Evolutionary conservation across 306 rosid genomes (phyloP).

Genomic region (Herpetospermum pedunculosum): DNA sequence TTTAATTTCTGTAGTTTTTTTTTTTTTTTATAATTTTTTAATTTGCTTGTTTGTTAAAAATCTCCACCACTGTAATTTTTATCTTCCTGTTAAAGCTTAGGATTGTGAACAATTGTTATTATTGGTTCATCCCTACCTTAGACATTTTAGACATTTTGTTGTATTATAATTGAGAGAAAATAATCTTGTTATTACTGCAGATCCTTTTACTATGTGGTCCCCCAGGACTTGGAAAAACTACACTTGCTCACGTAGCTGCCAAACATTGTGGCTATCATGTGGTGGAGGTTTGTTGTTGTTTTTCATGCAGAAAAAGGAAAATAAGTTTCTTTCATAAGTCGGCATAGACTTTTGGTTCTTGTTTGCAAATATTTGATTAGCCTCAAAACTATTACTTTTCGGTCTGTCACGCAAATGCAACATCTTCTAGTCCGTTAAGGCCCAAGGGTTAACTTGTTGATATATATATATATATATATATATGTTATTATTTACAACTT

Average conservation of each 20-base stretch:
- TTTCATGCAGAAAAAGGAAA: constrained; percentile 5
- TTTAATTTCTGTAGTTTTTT: not conserved
- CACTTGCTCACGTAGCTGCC: constrained; percentile 94
- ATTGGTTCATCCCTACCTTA: not conserved
- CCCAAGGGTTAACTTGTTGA: not conserved
- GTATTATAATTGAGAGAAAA: not conserved
- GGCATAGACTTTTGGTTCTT: not conserved
- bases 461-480: too few species aligned
- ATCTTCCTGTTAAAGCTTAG: not conserved
- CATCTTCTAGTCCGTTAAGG: not conserved
- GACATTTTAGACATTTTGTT: not conserved
- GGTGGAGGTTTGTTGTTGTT: constrained; percentile 52
- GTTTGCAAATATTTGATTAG: not conserved
- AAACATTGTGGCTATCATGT: constrained; percentile 90
- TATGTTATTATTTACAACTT: not conserved
- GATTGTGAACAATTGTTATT: not conserved
- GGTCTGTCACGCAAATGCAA: not conserved
- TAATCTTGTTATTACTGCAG: constrained; percentile 29
- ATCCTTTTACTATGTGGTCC: constrained; percentile 87
- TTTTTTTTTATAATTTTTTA: not conserved
- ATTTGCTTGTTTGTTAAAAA: not conserved
- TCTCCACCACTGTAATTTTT: not conserved
- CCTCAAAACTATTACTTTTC: not conserved
- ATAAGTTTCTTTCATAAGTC: not conserved
- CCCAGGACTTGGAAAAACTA: constrained; percentile 93